Conservation (phyloP, 1,284 basidiomycete species). For the Fomitopsis palustris region DNA sequence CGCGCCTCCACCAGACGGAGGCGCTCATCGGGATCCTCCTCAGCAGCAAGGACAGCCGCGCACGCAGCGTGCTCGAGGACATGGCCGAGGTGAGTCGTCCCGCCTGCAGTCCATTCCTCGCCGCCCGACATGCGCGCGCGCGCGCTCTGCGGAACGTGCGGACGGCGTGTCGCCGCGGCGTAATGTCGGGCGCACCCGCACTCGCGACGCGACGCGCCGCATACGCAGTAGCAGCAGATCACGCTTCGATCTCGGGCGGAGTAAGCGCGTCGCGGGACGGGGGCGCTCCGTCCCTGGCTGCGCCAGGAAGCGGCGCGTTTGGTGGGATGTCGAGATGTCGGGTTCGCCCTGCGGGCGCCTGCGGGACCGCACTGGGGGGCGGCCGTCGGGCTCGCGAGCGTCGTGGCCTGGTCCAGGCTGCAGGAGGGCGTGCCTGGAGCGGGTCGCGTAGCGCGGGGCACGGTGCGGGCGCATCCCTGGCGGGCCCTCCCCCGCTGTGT, state of each 20-base stretch:
- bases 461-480: too few species aligned
- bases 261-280: background rate
- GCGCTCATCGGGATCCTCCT: constrained; percentile 78
- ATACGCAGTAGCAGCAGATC: background rate
- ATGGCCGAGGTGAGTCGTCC: constrained; percentile 40
- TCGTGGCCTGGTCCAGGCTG: too few species aligned
- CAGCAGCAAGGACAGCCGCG: constrained; percentile 60
- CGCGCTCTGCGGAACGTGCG: background rate
- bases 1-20: constrained; percentile 83
- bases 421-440: too few species aligned
- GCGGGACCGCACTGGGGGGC: too few species aligned
- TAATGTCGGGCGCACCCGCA: too few species aligned
- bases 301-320: too few species aligned
- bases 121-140: background rate
- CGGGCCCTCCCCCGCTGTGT: background rate
- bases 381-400: too few species aligned
- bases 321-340: too few species aligned
- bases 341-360: too few species aligned
- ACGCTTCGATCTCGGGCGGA: background rate
- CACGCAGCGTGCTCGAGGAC: constrained; percentile 56
- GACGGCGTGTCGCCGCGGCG: background rate
- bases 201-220: background rate
- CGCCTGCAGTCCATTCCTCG: background rate
- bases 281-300: background rate
- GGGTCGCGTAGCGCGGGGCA: too few species aligned